Base-by-base conservation (phyloP, 192 early-diverging fungal genomes). In the Podila epigama region DNA sequence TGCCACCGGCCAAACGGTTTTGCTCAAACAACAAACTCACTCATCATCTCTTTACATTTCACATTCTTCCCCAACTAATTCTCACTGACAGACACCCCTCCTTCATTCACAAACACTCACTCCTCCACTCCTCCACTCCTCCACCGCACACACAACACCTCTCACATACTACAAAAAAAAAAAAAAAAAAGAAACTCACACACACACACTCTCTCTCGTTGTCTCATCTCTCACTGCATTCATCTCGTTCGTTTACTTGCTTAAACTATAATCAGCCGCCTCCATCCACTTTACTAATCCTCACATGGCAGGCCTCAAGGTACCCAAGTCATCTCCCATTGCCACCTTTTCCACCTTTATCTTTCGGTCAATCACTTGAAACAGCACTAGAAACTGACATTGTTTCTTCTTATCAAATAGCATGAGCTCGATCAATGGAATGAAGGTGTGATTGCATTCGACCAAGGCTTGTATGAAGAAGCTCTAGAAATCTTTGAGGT, bases 401-500 rank as follows among this genome's bases (percentile, higher is more conserved):
- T 1, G 12, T 31, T 54, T 13, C 18, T 56, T 33, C 40, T 50
- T 42, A 35, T 18, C 42, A 8, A 33, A 57, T 68, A 68, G 73
- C 66, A 68, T 29, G 73, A 77, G 33, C 73, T 68, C 60, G 73
- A 68, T 56, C 73, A 77, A 13, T 77, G 73, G 73, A 68, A 87
- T 60, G 84, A 87, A 41, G 95, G 91, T 16, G 87, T 91, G 67
- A 83, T 85, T 64, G 87, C 89, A 35, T 97, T 92, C 64, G 95
- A 95, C 70, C 79, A 81, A 52, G 84, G 87, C 42, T 88, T 94
- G 69, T 94, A 87, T 67, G 84, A 88, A 51, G 66, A 75, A 48
- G 87, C 95, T 6, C 72, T 94, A 28, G 84, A 89, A 7, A 72
- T 87, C 39, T 96, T 95, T 64, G 80, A 83, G 62, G 91, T 93